These are phyloP conservation scores for Melaleuca quinquenervia DNA, from an alignment of 345 rosid species.

Conservation along the genomic window DNA sequence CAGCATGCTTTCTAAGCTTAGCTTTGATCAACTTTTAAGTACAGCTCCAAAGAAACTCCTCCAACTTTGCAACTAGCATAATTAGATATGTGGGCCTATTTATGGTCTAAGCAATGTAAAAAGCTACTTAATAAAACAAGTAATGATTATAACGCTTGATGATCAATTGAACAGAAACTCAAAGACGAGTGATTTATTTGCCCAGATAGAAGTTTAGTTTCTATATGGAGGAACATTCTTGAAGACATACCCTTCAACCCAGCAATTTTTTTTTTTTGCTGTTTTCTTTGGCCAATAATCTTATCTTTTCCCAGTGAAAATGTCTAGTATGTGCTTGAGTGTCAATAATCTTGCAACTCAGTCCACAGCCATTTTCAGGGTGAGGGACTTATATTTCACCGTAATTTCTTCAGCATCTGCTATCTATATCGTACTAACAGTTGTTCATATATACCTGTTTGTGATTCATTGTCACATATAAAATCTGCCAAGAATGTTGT, in stretches of 20 bases:
- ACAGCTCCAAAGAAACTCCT: neutral
- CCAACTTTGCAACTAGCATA: slow-evolving; percentile 4
- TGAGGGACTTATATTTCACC: neutral
- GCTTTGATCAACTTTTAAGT: slow-evolving; percentile 3
- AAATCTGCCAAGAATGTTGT: neutral
- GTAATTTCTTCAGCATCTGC: neutral
- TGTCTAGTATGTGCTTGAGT: neutral
- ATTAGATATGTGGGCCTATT: slow-evolving; percentile 6
- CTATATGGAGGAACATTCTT: neutral
- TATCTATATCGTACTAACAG: neutral
- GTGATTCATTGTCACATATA: neutral
- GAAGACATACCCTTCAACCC: neutral
- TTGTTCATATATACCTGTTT: neutral
- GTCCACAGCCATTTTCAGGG: neutral
- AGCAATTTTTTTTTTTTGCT: neutral
- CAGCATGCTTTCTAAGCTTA: neutral
- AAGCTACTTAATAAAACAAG: neutral
- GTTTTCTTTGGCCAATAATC: neutral
- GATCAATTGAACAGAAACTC: neutral
- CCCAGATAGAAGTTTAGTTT: neutral
- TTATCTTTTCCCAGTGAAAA: neutral
- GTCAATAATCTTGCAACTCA: neutral
- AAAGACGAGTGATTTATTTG: neutral
- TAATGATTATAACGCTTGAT: neutral
- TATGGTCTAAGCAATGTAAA: neutral